Percentiles rank a stretch among this genome's conserved stretches.
These are phyloP conservation scores for Hypsizygus marmoreus DNA, from an alignment of 768 basidiomycete species.

Conservation along the genomic window DNA sequence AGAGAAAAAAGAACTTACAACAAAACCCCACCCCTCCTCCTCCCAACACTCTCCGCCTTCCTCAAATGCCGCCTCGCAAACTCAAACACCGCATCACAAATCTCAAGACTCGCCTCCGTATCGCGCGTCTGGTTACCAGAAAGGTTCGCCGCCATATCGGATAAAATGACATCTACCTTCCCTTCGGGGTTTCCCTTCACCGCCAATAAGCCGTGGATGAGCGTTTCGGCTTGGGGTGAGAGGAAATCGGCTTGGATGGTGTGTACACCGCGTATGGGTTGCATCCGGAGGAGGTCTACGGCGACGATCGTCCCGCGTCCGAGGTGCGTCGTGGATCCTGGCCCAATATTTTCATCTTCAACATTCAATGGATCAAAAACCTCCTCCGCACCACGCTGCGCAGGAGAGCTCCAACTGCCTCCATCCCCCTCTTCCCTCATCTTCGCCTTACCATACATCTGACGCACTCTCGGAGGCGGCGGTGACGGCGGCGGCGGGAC, in stretches of 20 bases:
- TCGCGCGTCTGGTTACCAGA: constrained; percentile 73
- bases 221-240: constrained; percentile 43
- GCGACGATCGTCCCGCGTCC: constrained; percentile 56
- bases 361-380: constrained; percentile 9
- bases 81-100: constrained; percentile 71
- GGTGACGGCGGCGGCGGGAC: not conserved
- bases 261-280: constrained; percentile 71
- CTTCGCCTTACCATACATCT: not conserved
- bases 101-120: constrained; percentile 65
- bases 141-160: constrained; percentile 88
- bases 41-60: constrained; percentile 42
- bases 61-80: constrained; percentile 63
- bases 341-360: constrained; percentile 10
- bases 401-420: not conserved
- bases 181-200: constrained; percentile 28
- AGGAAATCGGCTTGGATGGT: constrained; percentile 83
- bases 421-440: constrained; percentile 3
- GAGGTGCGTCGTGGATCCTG: not conserved
- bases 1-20: constrained; percentile 46
- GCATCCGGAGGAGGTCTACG: constrained; percentile 78
- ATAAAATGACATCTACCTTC: constrained; percentile 79
- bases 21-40: constrained; percentile 51
- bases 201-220: constrained; percentile 41
- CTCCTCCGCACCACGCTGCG: not conserved
- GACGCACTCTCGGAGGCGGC: no score